These are phyloP conservation scores for Penicillium occitanis DNA, from an alignment of 2,329 filamentous ascomycete genomes.

Conservation along the genomic window DNA sequence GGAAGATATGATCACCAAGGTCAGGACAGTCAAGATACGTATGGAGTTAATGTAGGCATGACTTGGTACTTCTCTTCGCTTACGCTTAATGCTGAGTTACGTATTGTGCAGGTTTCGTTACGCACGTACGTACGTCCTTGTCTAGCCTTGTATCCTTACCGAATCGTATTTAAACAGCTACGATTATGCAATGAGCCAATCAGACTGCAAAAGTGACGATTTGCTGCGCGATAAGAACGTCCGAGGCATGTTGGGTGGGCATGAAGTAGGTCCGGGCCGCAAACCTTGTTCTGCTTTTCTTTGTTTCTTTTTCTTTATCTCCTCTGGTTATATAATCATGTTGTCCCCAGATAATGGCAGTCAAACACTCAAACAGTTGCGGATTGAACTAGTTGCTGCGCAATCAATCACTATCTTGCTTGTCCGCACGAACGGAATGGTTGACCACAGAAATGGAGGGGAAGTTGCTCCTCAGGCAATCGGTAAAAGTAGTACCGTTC, in stretches of 20 bases:
- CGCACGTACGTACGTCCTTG: background rate
- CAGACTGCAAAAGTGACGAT: background rate
- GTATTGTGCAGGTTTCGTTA: conserved; percentile 1
- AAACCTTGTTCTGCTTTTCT: conserved; percentile 14
- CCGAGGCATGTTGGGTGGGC: conserved; percentile 5
- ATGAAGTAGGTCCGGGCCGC: conserved; percentile 18
- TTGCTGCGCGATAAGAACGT: conserved; percentile 15
- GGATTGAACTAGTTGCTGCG: background rate
- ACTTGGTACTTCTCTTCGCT: background rate
- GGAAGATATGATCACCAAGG: background rate
- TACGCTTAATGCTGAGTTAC: conserved; percentile 1
- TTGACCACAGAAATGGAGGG: background rate
- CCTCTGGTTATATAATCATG: background rate
- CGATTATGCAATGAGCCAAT: conserved; percentile 1
- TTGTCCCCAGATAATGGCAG: background rate
- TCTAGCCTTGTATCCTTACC: background rate
- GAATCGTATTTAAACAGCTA: background rate
- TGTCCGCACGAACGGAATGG: background rate
- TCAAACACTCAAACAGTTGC: background rate
- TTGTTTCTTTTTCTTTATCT: background rate
- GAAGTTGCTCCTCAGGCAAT: background rate
- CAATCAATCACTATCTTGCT: background rate
- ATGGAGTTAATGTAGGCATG: background rate
- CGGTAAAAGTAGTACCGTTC: background rate
- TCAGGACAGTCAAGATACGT: background rate